Conservation (phyloP, 371 early-diverging fungal species). For the Mortierella sp. region DNA sequence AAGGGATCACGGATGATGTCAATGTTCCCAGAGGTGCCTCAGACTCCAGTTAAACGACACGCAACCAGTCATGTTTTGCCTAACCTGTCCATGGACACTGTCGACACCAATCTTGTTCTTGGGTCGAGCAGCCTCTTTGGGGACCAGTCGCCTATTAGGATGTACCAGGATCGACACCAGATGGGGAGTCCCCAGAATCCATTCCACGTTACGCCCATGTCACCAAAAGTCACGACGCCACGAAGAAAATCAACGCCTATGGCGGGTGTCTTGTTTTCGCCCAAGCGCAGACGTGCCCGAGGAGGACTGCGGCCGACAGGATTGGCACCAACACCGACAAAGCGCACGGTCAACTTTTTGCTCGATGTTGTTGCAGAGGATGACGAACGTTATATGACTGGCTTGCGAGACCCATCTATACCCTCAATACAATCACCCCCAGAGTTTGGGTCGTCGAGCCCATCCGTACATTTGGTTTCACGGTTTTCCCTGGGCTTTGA, state of each 20-base stretch:
- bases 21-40: conserved; percentile 44
- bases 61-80: conserved; percentile 36
- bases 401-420: conserved; percentile 18
- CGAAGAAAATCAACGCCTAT: conserved; percentile 26
- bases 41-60: conserved; percentile 46
- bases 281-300: conserved; percentile 23
- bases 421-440: conserved; percentile 14
- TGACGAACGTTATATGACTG: conserved; percentile 31
- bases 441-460: conserved; percentile 7
- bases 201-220: conserved; percentile 11
- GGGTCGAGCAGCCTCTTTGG: conserved; percentile 50
- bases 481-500: background rate
- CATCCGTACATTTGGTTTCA: background rate
- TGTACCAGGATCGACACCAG: conserved; percentile 27
- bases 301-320: conserved; percentile 46
- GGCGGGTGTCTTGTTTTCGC: conserved; percentile 27
- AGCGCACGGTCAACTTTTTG: conserved; percentile 46
- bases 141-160: conserved; percentile 33
- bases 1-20: conserved; percentile 43
- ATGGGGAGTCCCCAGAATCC: conserved; percentile 21
- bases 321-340: conserved; percentile 23
- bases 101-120: conserved; percentile 44
- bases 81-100: conserved; percentile 48
- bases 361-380: conserved; percentile 46
- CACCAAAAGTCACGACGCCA: conserved; percentile 13